Percentiles rank a stretch among this genome's conserved stretches.
phyloP scores from a whole-genome alignment of 2,329 filamentous ascomycete species.

The Cladorrhinum sp. region DNA sequence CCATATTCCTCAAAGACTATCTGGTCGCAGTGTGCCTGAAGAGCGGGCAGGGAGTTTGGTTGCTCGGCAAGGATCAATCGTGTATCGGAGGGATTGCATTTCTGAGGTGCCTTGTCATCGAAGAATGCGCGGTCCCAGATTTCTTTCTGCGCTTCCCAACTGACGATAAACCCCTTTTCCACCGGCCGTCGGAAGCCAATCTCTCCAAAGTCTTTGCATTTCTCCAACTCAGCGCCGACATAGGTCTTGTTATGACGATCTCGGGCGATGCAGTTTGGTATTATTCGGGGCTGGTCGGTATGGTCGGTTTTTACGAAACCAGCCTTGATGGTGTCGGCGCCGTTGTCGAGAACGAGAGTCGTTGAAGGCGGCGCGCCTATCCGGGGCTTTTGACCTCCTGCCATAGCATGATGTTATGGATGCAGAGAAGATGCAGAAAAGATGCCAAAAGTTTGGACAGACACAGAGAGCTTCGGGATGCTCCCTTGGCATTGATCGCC shows the following conservation, averaged over 20 bases:
- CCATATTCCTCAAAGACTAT: conserved; percentile 97
- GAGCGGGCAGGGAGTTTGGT: conserved; percentile 72
- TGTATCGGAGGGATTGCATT: conserved; percentile 76
- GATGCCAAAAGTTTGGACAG: too few species aligned
- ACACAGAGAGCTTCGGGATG: too few species aligned
- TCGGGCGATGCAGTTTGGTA: conserved; percentile 87
- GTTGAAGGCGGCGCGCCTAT: conserved; percentile 52
- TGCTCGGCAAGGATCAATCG: conserved; percentile 82
- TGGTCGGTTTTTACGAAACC: conserved; percentile 61
- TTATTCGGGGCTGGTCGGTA: conserved; percentile 58
- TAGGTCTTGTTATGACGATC: conserved; percentile 76
- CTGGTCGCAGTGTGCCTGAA: conserved; percentile 91
- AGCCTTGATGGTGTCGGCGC: conserved; percentile 86
- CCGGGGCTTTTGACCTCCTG: conserved; percentile 45
- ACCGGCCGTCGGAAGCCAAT: conserved; percentile 82
- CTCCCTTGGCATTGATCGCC: too few species aligned
- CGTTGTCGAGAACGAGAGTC: conserved; percentile 91
- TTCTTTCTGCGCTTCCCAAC: conserved; percentile 93
- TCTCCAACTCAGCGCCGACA: conserved; percentile 72
- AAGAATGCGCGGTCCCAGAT: conserved; percentile 93
- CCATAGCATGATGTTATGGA: conserved; percentile 14
- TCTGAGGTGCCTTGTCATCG: conserved; percentile 61
- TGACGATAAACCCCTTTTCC: conserved; percentile 92
- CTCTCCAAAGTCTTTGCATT: conserved; percentile 86
- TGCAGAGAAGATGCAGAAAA: too few species aligned